Base-by-base conservation (phyloP, 2,329 filamentous ascomycete species). In the Ploettnerulaceae sp. region DNA sequence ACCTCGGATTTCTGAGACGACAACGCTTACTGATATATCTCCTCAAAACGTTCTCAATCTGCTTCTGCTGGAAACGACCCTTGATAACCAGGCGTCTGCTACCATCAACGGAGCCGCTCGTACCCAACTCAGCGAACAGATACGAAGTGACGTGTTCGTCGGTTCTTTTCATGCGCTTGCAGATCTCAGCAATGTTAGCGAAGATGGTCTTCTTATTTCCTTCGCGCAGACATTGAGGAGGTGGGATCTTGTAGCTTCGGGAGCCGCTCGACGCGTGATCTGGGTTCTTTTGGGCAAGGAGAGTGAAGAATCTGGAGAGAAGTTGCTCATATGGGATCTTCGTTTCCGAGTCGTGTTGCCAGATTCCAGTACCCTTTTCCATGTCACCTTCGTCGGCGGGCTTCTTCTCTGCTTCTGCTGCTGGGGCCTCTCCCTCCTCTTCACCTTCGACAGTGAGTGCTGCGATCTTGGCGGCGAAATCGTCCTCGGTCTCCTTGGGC, bases 201-300 rank as follows among this genome's bases (percentile, higher is more conserved):
- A 98, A 98, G 65, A 98, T 95, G 54, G 93, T 98, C 84, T 95
- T 95, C 81, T 95, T 94, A 82, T 98, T 98, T 68, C 93, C 93
- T 89, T 98, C 93, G 73, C 93, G 90, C 66, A 97, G 82, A 73
- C 93, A 97, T 75, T 98, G 93, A 40, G 93, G 93, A 43, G 93
- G 93, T 42, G 93, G 93, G 60, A 98, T 98, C 82, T 97, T 97
- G 82, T 97, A 98, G 70, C 86, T 94, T 77, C 89, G 93, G 64
- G 83, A 82, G 57, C 89, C 89, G 67, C 82, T 87, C 54, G 87
- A 85, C 56, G 91, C 84, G 64, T 97, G 85, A 67, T 98, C 93
- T 61, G 93, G 93, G 75, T 98, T 95, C 76, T 94, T 90, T 71
- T 91, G 87, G 69, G 93, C 83, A 55, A 98, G 82, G 58, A 95